Percentiles rank a stretch among this genome's conserved stretches.
These are phyloP conservation scores for Lanmaoa rubissima DNA, from an alignment of 768 basidiomycete species.

Conservation along the genomic window DNA sequence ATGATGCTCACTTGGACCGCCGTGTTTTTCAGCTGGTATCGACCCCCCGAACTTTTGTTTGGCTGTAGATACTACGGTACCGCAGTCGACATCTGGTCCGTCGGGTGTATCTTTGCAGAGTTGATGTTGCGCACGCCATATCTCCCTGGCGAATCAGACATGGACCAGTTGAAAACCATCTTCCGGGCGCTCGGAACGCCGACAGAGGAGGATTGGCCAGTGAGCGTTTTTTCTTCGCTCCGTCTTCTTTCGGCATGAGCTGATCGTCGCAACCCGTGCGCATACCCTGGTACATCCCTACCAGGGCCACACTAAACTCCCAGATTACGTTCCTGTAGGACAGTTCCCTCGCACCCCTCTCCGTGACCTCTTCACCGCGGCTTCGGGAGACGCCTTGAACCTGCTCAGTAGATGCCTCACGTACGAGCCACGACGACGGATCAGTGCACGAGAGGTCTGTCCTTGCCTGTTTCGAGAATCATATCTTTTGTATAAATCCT, in stretches of 20 bases:
- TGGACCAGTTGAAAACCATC: conserved; percentile 94
- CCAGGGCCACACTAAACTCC: conserved; percentile 87
- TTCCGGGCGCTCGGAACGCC: conserved; percentile 96
- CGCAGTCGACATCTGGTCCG: conserved; percentile 95
- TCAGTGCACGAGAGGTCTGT: conserved; percentile 74
- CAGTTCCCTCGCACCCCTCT: conserved; percentile 82
- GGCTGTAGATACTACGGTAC: conserved; percentile 89
- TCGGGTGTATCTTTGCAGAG: conserved; percentile 97
- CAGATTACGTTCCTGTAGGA: conserved; percentile 84
- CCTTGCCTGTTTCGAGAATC: neutral
- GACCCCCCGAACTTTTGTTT: conserved; percentile 92
- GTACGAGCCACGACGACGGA: conserved; percentile 84
- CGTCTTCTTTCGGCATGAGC: neutral
- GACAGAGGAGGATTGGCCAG: conserved; percentile 97
- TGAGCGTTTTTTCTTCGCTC: conserved; percentile 40
- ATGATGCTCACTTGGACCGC: neutral
- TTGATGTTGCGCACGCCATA: conserved; percentile 96
- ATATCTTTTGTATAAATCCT: too few species aligned
- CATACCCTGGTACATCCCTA: neutral
- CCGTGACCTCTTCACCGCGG: conserved; percentile 87
- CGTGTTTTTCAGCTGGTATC: conserved; percentile 79
- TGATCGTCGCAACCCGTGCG: neutral
- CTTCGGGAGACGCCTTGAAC: conserved; percentile 81
- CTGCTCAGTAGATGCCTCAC: conserved; percentile 75
- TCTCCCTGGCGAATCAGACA: conserved; percentile 90